A percentile compares a stretch with the other conserved stretches of the same genome.
phyloP scores from a whole-genome alignment of 176 grass and related monocot species.

The Oryza punctata region DNA sequence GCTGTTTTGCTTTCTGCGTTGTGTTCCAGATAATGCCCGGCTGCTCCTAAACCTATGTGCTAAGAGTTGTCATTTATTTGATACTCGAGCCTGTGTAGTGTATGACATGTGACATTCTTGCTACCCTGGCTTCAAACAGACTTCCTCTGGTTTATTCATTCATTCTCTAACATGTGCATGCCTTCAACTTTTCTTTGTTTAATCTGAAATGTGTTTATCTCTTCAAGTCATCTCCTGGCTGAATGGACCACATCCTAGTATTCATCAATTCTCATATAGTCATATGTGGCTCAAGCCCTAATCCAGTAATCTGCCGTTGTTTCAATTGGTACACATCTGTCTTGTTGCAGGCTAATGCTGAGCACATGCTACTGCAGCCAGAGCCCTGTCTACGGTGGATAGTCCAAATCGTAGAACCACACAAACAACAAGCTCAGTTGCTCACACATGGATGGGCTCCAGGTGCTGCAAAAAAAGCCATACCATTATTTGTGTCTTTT shows the following conservation, averaged over 20 bases:
- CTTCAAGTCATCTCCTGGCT: constrained; percentile 28
- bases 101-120: constrained; percentile 34
- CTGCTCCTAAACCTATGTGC: constrained; percentile 1
- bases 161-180: neutral
- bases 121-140: neutral
- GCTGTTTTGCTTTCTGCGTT: constrained; percentile 12
- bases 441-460: constrained; percentile 63
- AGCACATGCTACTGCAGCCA: constrained; percentile 44
- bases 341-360: constrained; percentile 42
- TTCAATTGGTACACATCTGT: constrained; percentile 7
- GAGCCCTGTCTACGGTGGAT: constrained; percentile 35
- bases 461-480: constrained; percentile 38
- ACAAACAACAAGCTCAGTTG: constrained; percentile 36
- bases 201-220: constrained; percentile 9
- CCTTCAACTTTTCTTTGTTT: neutral
- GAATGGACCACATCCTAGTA: constrained; percentile 26
- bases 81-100: constrained; percentile 22
- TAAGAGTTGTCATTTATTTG: neutral
- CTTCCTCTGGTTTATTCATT: constrained; percentile 6
- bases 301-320: constrained; percentile 16
- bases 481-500: neutral
- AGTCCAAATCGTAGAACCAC: constrained; percentile 39
- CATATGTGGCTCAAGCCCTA: neutral
- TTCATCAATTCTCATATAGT: neutral
- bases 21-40: constrained; percentile 23